Conservation (phyloP, 1,284 basidiomycete genomes). For the Agroathelia rolfsii region DNA sequence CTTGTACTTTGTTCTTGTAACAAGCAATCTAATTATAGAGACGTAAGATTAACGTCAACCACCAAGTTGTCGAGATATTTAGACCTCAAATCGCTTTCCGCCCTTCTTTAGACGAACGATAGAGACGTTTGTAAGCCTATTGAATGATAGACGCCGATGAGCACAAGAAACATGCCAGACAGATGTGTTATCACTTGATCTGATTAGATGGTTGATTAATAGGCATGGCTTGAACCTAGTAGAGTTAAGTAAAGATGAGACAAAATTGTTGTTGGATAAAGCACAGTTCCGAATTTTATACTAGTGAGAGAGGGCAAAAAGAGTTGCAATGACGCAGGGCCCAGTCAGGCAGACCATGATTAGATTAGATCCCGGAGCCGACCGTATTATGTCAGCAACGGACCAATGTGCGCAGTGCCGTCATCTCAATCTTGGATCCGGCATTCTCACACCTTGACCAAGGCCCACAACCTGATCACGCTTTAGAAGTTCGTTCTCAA, state of each 20-base stretch:
- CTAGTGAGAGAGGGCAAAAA: not conserved
- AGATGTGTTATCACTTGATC: constrained; percentile 52
- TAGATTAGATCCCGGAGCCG: not conserved
- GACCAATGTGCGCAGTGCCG: not conserved
- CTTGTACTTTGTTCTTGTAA: constrained; percentile 99
- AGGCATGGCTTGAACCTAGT: constrained; percentile 24
- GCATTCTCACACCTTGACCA: not conserved
- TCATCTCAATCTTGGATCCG: constrained; percentile 1
- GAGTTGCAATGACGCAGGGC: not conserved
- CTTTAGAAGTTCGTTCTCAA: constrained; percentile 5
- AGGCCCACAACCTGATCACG: constrained; percentile 1
- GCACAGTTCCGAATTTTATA: not conserved
- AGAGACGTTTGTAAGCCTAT: constrained; percentile 90
- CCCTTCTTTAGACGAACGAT: constrained; percentile 93
- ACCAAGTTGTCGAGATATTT: not conserved
- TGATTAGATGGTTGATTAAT: constrained; percentile 82
- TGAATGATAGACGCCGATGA: constrained; percentile 7
- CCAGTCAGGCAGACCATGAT: not conserved
- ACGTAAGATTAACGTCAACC: constrained; percentile 7
- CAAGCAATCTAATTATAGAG: constrained; percentile 78
- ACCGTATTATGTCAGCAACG: not conserved
- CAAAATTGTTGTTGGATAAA: too few relatives aligned
- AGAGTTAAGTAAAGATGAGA: too few relatives aligned
- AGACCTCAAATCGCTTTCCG: constrained; percentile 93
- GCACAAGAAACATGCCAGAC: constrained; percentile 1